Evolutionary conservation across 495 filamentous ascomycete genomes (phyloP), one percentile per base, ranked within the genome.

Genomic region (Evansstolkia leycettana): DNA sequence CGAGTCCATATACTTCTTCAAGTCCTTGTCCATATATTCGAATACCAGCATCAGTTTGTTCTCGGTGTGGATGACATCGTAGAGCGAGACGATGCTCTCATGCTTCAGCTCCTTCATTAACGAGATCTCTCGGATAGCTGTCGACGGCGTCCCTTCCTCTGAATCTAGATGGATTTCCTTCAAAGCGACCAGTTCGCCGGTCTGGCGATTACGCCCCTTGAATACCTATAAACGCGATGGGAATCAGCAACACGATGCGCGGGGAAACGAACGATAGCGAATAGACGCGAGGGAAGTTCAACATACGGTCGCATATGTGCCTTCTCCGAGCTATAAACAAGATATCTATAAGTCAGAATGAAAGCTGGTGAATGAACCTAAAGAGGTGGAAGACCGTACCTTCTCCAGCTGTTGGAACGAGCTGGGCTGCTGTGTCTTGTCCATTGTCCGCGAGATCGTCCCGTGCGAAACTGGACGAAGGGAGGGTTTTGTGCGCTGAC

Each of bases 11-110:
- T 94, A 96, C 55, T 89, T 90, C 70, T 99, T 99, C n/a, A 99
- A 66, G 50, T 99, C 90, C 47, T 87, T 78, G 58, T 99, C 90
- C 79, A 99, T 93, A 57, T 80, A 95, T 58, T 99, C 90, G 45
- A 95, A 94, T 10, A 99, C 90, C 25, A 99, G 81, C 86, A 96
- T 96, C 28, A 99, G 75, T 56, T 99, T 99, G 65, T 96, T 94
- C 60, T 99, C 90, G 37, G 90, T 96, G 55, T 99, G 90, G 47
- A 99, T 95, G 20, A 99, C 93, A 64, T 99, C 92, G 67, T 96
- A 81, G 1, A 99, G 79, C 32, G 83, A 88, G 37, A 99, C 89
- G 40, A 96, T 95, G 54, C 93, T 94, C 48, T 93, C 84, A 61
- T 99, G 86, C 59, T 94, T 96, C 50, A 96, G 74, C 60, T 99